Evolutionary conservation across 1,284 basidiomycete species (phyloP), one percentile per base, ranked within the genome.

Genomic region (Volvariella volvacea): DNA sequence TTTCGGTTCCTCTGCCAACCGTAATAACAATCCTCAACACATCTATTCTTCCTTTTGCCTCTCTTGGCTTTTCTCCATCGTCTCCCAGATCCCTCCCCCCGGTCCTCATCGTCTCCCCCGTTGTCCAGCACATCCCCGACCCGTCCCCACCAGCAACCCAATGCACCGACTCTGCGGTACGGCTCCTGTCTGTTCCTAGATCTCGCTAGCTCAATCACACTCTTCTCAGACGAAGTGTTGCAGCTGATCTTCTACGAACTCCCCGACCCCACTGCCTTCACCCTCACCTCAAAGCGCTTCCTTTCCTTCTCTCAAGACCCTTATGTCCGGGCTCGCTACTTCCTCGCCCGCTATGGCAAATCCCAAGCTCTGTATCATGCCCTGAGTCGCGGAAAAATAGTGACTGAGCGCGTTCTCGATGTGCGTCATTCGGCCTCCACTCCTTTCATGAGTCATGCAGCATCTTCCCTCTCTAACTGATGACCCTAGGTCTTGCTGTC

Each of bases 271-370:
- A 70, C 69, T 39, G 57, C 73, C 28, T 68, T 87, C 55, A 74
- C 73, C 6, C 68, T 72, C 46, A 61, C 72, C 44, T 81, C 73
- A 22, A 77, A 70, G 55, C 78, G 79, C 48, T 73, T 78, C 55
- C 60, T 77, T 54, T 55, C 65, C n/a, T 77, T 87, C 61, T 78
- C 81, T 9, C 73, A 72, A 60, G 83, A 84, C 61, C 74, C 83
- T 41, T 87, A 85, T 57, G 76, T 84, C 52, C 74, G 83, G 50
- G 81, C 84, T 9, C 74, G 74, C 53, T 88, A 87, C 61, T 88
- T 88, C 60, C 71, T 88, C 53, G 64, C 70, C 50, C 81, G 83
- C 50, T 78, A 84, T 62, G 84, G 85, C 17, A 66, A 65, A 42
- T 70, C 74, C 44, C 74, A 87, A 54, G 84, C 85, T 37, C 63